These are phyloP conservation scores for Cordia subcordata DNA, from an alignment of 257 asterid genomes.

Conservation along the genomic window DNA sequence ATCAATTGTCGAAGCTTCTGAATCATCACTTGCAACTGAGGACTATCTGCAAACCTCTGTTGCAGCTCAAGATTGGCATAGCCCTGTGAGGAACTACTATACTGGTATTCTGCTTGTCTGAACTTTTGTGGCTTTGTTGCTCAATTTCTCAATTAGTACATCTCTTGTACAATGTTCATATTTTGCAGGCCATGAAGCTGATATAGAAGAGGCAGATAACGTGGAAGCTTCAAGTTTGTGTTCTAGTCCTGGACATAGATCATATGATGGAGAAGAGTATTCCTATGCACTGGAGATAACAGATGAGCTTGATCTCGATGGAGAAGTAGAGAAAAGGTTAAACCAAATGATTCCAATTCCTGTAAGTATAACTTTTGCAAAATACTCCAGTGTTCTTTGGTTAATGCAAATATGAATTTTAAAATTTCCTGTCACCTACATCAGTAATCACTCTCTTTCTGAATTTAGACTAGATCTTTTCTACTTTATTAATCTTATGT, in stretches of 20 bases:
- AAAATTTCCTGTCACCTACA: no score
- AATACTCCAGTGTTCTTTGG: not conserved
- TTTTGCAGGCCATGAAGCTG: slow-evolving; percentile 46
- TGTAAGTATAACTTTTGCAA: slow-evolving; percentile 43
- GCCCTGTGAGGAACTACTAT: slow-evolving; percentile 45
- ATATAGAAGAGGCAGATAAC: slow-evolving; percentile 44
- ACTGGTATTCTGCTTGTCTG: slow-evolving; percentile 31
- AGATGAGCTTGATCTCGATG: slow-evolving; percentile 81
- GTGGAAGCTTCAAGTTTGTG: slow-evolving; percentile 44
- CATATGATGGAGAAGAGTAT: slow-evolving; percentile 59
- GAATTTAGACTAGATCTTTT: no score
- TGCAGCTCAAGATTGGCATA: slow-evolving; percentile 47
- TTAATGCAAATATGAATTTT: not conserved
- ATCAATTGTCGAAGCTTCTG: slow-evolving; percentile 53
- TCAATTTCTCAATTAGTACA: not conserved
- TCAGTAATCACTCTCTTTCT: no score
- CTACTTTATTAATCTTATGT: no score
- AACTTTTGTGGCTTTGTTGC: not conserved
- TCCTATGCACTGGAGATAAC: slow-evolving; percentile 60
- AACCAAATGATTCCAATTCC: slow-evolving; percentile 74
- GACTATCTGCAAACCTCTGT: slow-evolving; percentile 38
- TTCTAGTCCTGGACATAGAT: slow-evolving; percentile 73
- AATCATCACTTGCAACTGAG: slow-evolving; percentile 36
- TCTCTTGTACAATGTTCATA: slow-evolving; percentile 16
- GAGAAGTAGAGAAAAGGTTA: slow-evolving; percentile 88